phyloP scores from a whole-genome alignment of 345 rosid genomes.

The Citrus mangshanensis region DNA sequence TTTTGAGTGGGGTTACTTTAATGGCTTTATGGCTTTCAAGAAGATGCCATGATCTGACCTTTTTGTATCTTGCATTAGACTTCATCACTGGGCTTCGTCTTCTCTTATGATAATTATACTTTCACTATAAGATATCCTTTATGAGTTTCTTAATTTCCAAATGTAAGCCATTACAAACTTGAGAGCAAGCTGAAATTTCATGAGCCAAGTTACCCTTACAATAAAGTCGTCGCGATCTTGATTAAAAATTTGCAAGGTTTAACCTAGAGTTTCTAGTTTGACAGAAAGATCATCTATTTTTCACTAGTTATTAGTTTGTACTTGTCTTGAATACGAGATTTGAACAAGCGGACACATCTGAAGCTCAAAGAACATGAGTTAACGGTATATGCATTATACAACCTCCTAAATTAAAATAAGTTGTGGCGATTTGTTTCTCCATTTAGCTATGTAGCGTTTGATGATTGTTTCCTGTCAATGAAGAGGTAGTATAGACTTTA shows the following conservation, averaged over 20 bases:
- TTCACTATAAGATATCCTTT: no score
- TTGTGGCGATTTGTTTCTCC: background rate
- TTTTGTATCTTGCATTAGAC: background rate
- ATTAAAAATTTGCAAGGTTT: background rate
- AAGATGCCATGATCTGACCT: background rate
- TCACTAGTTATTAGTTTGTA: background rate
- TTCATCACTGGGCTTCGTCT: background rate
- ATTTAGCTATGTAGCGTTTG: background rate
- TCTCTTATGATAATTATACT: background rate
- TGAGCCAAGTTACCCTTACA: background rate
- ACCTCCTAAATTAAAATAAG: no score
- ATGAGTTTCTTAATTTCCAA: background rate
- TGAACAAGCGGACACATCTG: background rate
- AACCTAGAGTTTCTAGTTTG: background rate
- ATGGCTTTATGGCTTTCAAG: background rate
- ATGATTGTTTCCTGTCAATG: constrained; percentile 17
- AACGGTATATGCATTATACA: no score
- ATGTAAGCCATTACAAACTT: no score
- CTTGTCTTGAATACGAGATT: background rate
- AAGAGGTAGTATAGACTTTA: background rate
- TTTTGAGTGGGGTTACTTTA: background rate
- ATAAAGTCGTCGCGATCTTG: background rate
- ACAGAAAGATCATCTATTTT: background rate
- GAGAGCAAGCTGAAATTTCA: no score
- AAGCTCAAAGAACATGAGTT: no score